Percentiles rank a stretch among this genome's conserved stretches.
phyloP scores from a whole-genome alignment of 2,329 filamentous ascomycete species.

The Hansfordia pulvinata region DNA sequence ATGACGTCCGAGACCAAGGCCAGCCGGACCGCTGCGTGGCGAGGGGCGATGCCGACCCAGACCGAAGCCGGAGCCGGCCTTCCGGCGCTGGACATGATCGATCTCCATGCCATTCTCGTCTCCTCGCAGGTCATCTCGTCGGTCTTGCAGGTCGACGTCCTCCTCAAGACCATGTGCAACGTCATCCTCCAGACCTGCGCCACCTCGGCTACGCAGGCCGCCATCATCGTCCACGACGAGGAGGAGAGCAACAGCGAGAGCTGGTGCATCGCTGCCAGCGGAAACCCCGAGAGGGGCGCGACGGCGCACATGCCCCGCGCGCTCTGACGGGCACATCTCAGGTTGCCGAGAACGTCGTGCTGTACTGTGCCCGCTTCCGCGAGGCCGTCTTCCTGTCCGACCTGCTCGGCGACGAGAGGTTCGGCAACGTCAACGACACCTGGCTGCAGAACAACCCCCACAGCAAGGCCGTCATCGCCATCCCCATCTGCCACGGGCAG shows the following conservation, averaged over 20 bases:
- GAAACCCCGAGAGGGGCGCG: slow-evolving; percentile 56
- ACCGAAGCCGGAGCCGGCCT: slow-evolving; percentile 47
- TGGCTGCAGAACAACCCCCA: slow-evolving; percentile 57
- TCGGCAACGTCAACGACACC: slow-evolving; percentile 57
- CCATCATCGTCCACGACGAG: slow-evolving; percentile 60
- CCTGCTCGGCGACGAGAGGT: slow-evolving; percentile 61
- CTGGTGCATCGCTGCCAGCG: slow-evolving; percentile 64
- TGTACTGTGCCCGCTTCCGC: slow-evolving; percentile 65
- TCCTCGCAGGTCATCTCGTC: slow-evolving; percentile 72
- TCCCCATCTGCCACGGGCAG: slow-evolving; percentile 62
- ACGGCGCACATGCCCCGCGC: slow-evolving; percentile 51
- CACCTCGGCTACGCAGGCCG: slow-evolving; percentile 54
- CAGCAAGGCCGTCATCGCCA: slow-evolving; percentile 65
- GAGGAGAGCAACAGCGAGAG: slow-evolving; percentile 38
- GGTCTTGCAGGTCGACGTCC: slow-evolving; percentile 59
- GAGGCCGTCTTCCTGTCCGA: slow-evolving; percentile 65
- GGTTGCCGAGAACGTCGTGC: slow-evolving; percentile 63
- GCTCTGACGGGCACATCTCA: slow-evolving; percentile 51
- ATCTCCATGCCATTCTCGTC: slow-evolving; percentile 64
- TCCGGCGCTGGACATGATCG: slow-evolving; percentile 70
- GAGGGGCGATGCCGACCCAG: slow-evolving; percentile 42
- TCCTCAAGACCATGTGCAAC: slow-evolving; percentile 69
- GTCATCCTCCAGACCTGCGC: slow-evolving; percentile 70
- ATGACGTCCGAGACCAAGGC: slow-evolving; percentile 36
- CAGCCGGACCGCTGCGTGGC: slow-evolving; percentile 49